phyloP scores from a whole-genome alignment of 2,329 filamentous ascomycete genomes.

The Phaeosphaeria sp. region DNA sequence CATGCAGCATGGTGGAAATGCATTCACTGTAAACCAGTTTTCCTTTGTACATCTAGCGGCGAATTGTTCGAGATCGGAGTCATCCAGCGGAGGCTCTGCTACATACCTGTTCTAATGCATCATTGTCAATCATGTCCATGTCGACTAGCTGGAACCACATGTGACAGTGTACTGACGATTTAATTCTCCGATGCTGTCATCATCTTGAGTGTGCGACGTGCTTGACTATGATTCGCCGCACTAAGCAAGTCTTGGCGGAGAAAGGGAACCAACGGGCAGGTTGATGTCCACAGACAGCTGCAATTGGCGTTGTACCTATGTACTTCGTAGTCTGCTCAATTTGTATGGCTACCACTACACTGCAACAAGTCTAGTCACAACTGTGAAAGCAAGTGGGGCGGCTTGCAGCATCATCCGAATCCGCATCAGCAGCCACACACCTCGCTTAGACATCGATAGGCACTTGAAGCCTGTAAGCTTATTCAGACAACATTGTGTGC shows the following conservation, averaged over 20 bases:
- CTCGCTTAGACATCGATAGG: background rate
- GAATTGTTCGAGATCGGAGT: background rate
- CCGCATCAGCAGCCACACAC: background rate
- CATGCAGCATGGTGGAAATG: constrained; percentile 30
- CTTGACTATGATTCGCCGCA: background rate
- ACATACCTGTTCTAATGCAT: background rate
- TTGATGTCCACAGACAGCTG: background rate
- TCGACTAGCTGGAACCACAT: background rate
- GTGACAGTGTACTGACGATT: background rate
- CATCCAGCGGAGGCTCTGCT: background rate
- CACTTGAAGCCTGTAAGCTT: background rate
- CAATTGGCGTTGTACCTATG: background rate
- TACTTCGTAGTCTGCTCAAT: background rate
- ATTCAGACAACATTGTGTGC: background rate
- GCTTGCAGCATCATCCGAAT: background rate
- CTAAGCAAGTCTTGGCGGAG: background rate
- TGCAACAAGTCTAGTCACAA: background rate
- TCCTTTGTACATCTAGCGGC: constrained; percentile 8
- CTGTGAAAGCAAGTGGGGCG: background rate
- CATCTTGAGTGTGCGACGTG: background rate
- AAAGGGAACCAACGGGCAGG: background rate
- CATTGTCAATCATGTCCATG: background rate
- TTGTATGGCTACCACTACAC: background rate
- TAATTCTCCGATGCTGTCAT: background rate
- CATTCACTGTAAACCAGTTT: constrained; percentile 26